Conservation (phyloP, 2,329 filamentous ascomycete genomes). For the Aaosphaeria pasadenensis region DNA sequence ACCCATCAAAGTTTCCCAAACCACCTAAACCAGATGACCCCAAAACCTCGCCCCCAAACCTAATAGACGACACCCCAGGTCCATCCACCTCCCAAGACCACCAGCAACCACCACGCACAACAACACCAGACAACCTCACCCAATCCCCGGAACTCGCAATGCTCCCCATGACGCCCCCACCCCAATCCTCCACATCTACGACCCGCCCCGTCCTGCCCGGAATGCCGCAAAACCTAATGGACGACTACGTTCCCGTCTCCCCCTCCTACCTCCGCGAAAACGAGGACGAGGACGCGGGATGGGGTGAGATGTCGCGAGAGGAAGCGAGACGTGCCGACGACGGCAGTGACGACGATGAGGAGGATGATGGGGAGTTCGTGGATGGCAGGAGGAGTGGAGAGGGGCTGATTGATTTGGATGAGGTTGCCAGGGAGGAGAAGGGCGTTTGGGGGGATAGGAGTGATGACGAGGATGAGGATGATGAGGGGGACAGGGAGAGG, state of each 20-base stretch:
- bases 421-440: constrained; percentile 33
- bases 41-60: constrained; percentile 2
- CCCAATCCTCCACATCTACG: constrained; percentile 7
- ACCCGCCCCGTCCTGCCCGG: constrained; percentile 16
- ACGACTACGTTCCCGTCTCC: constrained; percentile 30
- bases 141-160: constrained; percentile 26
- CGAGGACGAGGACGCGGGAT: constrained; percentile 30
- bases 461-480: not conserved
- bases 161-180: constrained; percentile 26
- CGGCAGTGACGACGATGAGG: constrained; percentile 13
- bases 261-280: constrained; percentile 14
- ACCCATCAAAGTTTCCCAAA: not conserved
- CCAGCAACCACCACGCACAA: not conserved
- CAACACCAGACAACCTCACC: constrained; percentile 5
- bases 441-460: constrained; percentile 32
- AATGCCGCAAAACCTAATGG: constrained; percentile 31
- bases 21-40: not conserved
- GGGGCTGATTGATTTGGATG: constrained; percentile 31
- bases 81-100: constrained; percentile 4
- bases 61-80: constrained; percentile 2
- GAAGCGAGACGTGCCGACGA: constrained; percentile 12
- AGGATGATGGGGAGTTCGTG: constrained; percentile 4
- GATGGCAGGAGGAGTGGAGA: constrained; percentile 6
- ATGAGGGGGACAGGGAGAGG: too few relatives aligned
- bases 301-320: constrained; percentile 28